Percentiles rank a stretch among this genome's conserved stretches.
Evolutionary conservation across 768 basidiomycete species (phyloP).

Genomic region (Tulasnella sp.): DNA sequence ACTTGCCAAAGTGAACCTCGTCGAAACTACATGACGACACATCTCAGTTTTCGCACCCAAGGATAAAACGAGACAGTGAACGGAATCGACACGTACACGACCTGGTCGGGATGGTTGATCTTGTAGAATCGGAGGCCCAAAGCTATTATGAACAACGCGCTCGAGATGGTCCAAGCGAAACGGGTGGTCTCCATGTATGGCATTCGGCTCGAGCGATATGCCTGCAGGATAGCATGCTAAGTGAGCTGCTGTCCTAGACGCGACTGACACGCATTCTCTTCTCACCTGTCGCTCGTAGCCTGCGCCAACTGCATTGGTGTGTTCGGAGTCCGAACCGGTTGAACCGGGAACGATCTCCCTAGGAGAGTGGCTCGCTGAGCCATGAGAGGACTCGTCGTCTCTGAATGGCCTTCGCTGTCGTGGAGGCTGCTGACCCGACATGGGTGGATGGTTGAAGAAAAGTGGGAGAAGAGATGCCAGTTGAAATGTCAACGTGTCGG

Average conservation of each 20-base stretch:
- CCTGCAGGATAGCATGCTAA: background rate
- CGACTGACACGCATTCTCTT: background rate
- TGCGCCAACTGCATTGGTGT: constrained; percentile 3
- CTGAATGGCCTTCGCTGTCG: constrained; percentile 26
- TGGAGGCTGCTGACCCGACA: constrained; percentile 23
- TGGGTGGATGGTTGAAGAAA: constrained; percentile 13
- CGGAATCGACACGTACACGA: constrained; percentile 60
- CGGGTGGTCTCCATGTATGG: constrained; percentile 21
- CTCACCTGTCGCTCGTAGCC: constrained; percentile 15
- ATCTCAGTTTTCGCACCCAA: too few relatives aligned
- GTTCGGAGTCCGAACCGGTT: constrained; percentile 21
- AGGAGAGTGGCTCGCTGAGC: constrained; percentile 1
- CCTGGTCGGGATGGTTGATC: constrained; percentile 90
- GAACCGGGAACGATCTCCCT: constrained; percentile 13
- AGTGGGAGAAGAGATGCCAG: constrained; percentile 17
- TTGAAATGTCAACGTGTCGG: constrained; percentile 25
- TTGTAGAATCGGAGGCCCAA: constrained; percentile 89
- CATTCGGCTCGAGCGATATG: constrained; percentile 12
- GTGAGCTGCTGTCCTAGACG: background rate
- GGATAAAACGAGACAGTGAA: background rate
- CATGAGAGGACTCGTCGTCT: background rate
- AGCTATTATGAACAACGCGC: constrained; percentile 57
- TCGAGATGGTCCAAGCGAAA: constrained; percentile 5
- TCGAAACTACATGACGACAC: constrained; percentile 64
- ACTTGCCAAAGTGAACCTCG: constrained; percentile 98